Conservation (phyloP, 257 asterid genomes). For the Solanum gandarillasii region DNA sequence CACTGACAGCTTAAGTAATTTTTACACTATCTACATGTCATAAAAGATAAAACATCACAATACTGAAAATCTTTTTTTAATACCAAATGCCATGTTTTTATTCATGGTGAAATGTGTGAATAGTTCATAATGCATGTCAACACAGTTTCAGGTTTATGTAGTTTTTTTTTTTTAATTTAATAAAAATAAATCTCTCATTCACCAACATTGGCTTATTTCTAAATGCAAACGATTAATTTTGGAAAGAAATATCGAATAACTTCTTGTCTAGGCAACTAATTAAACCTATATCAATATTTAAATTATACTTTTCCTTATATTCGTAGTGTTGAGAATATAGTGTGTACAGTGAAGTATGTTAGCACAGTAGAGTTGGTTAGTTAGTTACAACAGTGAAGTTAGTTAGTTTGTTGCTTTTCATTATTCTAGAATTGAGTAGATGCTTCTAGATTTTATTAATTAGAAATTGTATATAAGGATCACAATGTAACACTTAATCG, state of each 20-base stretch:
- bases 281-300: background rate
- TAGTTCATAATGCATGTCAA: background rate
- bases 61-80: background rate
- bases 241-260: background rate
- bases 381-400: too few relatives aligned
- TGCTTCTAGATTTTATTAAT: too few relatives aligned
- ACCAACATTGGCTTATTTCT: background rate
- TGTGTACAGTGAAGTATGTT: too few relatives aligned
- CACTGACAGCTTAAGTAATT: background rate
- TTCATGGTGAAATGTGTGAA: background rate
- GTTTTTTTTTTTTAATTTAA: too few relatives aligned
- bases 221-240: background rate
- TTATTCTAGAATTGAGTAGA: too few relatives aligned
- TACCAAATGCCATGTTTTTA: background rate
- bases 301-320: background rate
- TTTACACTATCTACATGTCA: background rate
- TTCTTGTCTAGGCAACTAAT: background rate
- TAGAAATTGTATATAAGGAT: too few relatives aligned
- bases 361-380: too few relatives aligned
- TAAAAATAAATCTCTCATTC: background rate
- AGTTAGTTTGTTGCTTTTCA: too few relatives aligned
- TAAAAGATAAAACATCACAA: background rate
- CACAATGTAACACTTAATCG: too few relatives aligned
- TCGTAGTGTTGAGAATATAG: background rate
- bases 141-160: background rate